Evolutionary conservation across 2,329 filamentous ascomycete genomes (phyloP), one percentile per base, ranked within the genome.

Genomic region (Calonectria honghensis): DNA sequence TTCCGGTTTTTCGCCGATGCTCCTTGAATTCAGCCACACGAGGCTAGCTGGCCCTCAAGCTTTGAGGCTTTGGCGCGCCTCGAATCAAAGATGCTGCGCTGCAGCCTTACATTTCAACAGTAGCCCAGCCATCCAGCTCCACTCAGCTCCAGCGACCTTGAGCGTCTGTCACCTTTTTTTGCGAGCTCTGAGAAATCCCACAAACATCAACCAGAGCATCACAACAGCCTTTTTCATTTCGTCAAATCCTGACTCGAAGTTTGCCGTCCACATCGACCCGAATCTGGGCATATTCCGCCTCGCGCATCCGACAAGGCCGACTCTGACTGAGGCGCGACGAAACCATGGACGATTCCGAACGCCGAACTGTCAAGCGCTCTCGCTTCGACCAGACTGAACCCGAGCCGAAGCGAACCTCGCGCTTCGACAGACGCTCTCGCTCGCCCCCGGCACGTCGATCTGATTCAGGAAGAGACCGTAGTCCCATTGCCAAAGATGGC

Each of bases 371-470:
- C 75, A 98, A 98, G 89, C 94, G 96, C 76, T 98, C 96, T 82
- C 95, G 96, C 85, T 98, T 98, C 86, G 96, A 98, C 84, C 95
- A 97, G 85, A 97, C 93, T 61, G 95, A 96, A 84, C 93, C 94
- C 7, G 95, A 97, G 82, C 92, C 94, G 72, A 93, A 93, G 82
- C 90, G 93, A 79, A 83, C 90, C 54, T 97, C 96, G 65, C 92
- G 96, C 83, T 98, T 98, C 85, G 96, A 98, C 86, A 93, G 96
- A 81, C 94, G 97, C 81, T 98, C 97, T 73, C 94, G 95, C 78
- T 98, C 96, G 39, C 96, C 96, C 29, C 90, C 92, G 32, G 86
- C 89, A 32, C 90, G 92, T 81, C 91, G 93, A 79, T 89, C 92
- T 32, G 95, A 97, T 76, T 88, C 90, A 79, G 79, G 79, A 9